These are phyloP conservation scores for Aristolochia fimbriata DNA, from an alignment of 164 flowering plant species.

Conservation along the genomic window DNA sequence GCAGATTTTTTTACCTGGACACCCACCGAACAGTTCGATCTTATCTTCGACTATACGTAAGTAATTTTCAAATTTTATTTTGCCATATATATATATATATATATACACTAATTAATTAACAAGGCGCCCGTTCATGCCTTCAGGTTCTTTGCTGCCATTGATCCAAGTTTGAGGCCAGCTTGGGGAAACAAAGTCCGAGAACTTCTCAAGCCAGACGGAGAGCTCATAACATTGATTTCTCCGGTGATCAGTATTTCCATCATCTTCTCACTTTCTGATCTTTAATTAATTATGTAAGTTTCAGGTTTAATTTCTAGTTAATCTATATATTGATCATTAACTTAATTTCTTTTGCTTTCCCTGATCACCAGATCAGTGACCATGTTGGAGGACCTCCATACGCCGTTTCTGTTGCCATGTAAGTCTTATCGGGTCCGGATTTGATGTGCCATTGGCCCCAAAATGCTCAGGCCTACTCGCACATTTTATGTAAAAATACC, in stretches of 20 bases:
- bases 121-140: slow-evolving; percentile 2
- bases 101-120: too few species aligned
- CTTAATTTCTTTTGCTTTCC: too few species aligned
- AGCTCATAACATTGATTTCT: slow-evolving; percentile 74
- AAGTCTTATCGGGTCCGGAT: too few species aligned
- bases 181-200: slow-evolving; percentile 52
- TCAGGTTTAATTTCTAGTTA: too few species aligned
- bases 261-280: too few species aligned
- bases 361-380: slow-evolving; percentile 52
- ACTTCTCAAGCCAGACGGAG: slow-evolving; percentile 76
- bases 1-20: slow-evolving; percentile 71
- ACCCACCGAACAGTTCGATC: slow-evolving; percentile 62
- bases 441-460: too few species aligned
- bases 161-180: slow-evolving; percentile 45
- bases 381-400: slow-evolving; percentile 76
- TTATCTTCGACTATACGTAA: slow-evolving; percentile 81
- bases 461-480: too few species aligned
- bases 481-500: too few species aligned
- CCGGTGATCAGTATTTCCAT: slow-evolving; percentile 31
- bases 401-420: slow-evolving; percentile 59
- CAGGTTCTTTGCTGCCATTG: slow-evolving; percentile 89
- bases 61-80: too few species aligned
- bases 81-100: too few species aligned
- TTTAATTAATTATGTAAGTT: too few species aligned
- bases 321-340: too few species aligned